Percentiles rank a stretch among this genome's conserved stretches.
These are phyloP conservation scores for Penicillium cataractarum DNA, from an alignment of 495 filamentous ascomycete species.

Conservation along the genomic window DNA sequence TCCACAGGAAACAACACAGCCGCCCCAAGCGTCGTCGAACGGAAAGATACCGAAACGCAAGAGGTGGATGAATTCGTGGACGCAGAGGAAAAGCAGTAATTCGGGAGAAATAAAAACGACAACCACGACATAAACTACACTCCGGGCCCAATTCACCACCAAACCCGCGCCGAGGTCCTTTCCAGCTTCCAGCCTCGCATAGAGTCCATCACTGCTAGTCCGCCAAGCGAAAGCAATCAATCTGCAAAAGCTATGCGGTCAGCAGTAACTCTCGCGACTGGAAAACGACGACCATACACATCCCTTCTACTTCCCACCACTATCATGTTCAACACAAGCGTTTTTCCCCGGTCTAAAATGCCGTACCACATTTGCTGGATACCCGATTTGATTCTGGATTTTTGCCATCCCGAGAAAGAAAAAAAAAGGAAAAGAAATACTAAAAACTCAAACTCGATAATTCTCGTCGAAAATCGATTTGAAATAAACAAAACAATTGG, in stretches of 20 bases:
- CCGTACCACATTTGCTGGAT: slow-evolving; percentile 41
- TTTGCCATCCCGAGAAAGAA: slow-evolving; percentile 14
- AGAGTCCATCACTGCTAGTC: neutral
- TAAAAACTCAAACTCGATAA: no score
- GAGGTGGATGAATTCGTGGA: slow-evolving; percentile 63
- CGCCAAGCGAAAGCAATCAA: slow-evolving; percentile 24
- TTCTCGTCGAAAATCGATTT: neutral
- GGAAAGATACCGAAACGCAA: slow-evolving; percentile 52
- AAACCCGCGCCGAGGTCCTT: neutral
- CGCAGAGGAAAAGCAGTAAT: slow-evolving; percentile 46
- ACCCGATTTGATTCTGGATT: slow-evolving; percentile 40
- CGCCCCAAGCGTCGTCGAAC: slow-evolving; percentile 34
- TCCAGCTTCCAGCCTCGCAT: neutral
- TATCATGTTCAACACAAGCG: slow-evolving; percentile 37
- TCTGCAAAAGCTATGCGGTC: slow-evolving; percentile 29
- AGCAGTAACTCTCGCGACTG: slow-evolving; percentile 11
- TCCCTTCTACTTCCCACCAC: slow-evolving; percentile 10
- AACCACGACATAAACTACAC: neutral
- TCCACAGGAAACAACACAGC: slow-evolving; percentile 14
- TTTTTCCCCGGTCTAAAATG: slow-evolving; percentile 22
- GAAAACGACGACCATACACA: slow-evolving; percentile 8
- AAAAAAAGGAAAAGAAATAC: slow-evolving; percentile 23
- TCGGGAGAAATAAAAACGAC: neutral
- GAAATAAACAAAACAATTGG: slow-evolving; percentile 14
- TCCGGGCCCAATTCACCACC: slow-evolving; percentile 7